Evolutionary conservation across 2,329 filamentous ascomycete genomes (phyloP), one percentile per base, ranked within the genome.

Genomic region (Alternaria brassicae): DNA sequence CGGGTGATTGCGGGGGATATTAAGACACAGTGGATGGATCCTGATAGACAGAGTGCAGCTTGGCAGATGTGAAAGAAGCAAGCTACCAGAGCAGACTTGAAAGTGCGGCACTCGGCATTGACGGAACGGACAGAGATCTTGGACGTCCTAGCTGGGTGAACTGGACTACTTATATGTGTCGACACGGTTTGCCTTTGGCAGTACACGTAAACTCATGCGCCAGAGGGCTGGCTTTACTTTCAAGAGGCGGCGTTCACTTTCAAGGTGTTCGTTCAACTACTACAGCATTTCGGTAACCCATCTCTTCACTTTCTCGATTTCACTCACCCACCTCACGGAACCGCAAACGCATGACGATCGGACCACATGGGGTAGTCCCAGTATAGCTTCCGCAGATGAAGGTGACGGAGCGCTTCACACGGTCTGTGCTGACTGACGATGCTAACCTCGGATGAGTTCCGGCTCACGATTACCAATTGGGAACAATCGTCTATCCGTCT

Each of bases 1-100:
- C 59, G 65, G 36, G 61, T 53, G 9, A 75, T 77, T 30, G 73
- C 73, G 9, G 61, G 60, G 23, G 68, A 53, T 66, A 62, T 36
- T 47, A 27, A 21, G 21, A 56, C 53, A 9, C 61, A 65, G 9
- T 32, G 58, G 27, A 45, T 63, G 6, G 68, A 66, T 25, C 54
- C 23, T 49, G 50, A 58, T 23, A 48, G 60, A 34, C 62, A 65
- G 27, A 48, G 32, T 13, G 64, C 68, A 17, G 66, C 70, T 10
- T 77, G 74, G 74, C 68, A 71, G n/a, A 58, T 58, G 40, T 72
- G 61, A 60, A 23, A 30, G 32, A 4, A 28, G 3, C 34, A 19
- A 23, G 23, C 34, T 27, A 42, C 19, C 30, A 30, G 12, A 10
- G 12, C 17, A 10, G 21, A 30, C 19, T 45, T 36, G 9, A 21